These are phyloP conservation scores for Metschnikowia aberdeeniae DNA, from an alignment of 805 yeast species.

Conservation along the genomic window DNA sequence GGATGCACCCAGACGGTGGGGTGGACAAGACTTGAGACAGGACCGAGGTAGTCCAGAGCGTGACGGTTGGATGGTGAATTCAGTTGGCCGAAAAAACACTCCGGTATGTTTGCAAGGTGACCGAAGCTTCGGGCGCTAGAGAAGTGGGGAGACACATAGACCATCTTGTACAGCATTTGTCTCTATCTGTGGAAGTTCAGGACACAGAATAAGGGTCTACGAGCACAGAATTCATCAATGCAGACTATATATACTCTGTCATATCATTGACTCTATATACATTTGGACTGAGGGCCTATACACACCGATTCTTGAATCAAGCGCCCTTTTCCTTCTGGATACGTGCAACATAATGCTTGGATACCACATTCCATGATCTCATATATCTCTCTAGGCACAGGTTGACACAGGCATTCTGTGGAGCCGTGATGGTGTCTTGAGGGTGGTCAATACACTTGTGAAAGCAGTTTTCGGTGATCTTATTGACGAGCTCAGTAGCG, in stretches of 20 bases:
- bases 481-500: slow-evolving; percentile 82
- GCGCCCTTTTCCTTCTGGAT: slow-evolving; percentile 43
- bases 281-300: not conserved
- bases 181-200: no score
- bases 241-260: not conserved
- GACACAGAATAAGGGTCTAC: not conserved
- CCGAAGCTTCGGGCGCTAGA: no score
- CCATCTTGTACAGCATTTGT: no score
- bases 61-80: no score
- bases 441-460: slow-evolving; percentile 71
- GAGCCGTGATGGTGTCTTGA: slow-evolving; percentile 41
- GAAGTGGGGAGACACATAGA: no score
- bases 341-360: slow-evolving; percentile 71
- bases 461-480: slow-evolving; percentile 83
- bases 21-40: not conserved
- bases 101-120: no score
- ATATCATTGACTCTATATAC: not conserved
- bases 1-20: not conserved
- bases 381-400: slow-evolving; percentile 84
- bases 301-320: not conserved
- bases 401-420: slow-evolving; percentile 64
- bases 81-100: no score
- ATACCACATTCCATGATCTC: slow-evolving; percentile 85
- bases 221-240: not conserved
- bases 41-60: no score